These are phyloP conservation scores for Boletus speciosus DNA, from an alignment of 768 basidiomycete genomes.

Conservation along the genomic window DNA sequence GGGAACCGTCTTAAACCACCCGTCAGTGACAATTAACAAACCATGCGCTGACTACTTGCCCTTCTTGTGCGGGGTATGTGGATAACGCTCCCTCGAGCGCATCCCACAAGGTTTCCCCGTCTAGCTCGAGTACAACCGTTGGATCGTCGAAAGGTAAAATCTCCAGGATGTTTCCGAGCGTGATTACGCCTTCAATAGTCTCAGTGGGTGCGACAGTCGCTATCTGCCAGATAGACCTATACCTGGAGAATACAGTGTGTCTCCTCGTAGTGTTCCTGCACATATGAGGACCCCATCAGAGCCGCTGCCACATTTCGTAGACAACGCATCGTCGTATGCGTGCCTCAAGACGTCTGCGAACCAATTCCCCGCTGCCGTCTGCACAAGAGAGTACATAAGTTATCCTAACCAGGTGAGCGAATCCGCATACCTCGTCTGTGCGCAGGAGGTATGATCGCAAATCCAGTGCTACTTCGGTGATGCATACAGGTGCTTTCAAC, in stretches of 20 bases:
- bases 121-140: slow-evolving; percentile 73
- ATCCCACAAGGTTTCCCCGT: slow-evolving; percentile 77
- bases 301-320: slow-evolving; percentile 54
- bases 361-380: slow-evolving; percentile 78
- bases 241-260: slow-evolving; percentile 84
- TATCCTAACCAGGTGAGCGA: not conserved
- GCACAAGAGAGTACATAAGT: not conserved
- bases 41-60: slow-evolving; percentile 42
- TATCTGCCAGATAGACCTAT: slow-evolving; percentile 1
- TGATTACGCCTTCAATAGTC: slow-evolving; percentile 55
- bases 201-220: not conserved
- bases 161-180: slow-evolving; percentile 82
- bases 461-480: slow-evolving; percentile 62
- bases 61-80: slow-evolving; percentile 89
- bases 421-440: slow-evolving; percentile 54
- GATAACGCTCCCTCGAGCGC: slow-evolving; percentile 68
- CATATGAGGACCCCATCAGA: slow-evolving; percentile 81
- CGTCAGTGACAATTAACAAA: not conserved
- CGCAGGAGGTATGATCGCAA: slow-evolving; percentile 73
- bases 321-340: slow-evolving; percentile 72
- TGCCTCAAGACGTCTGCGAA: slow-evolving; percentile 82
- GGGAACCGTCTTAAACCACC: slow-evolving; percentile 70
- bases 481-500: slow-evolving; percentile 74
- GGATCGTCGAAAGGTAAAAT: slow-evolving; percentile 89
- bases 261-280: slow-evolving; percentile 82